Conservation (phyloP, 2,329 filamentous ascomycete genomes). For the Sarocladium kiliense region DNA sequence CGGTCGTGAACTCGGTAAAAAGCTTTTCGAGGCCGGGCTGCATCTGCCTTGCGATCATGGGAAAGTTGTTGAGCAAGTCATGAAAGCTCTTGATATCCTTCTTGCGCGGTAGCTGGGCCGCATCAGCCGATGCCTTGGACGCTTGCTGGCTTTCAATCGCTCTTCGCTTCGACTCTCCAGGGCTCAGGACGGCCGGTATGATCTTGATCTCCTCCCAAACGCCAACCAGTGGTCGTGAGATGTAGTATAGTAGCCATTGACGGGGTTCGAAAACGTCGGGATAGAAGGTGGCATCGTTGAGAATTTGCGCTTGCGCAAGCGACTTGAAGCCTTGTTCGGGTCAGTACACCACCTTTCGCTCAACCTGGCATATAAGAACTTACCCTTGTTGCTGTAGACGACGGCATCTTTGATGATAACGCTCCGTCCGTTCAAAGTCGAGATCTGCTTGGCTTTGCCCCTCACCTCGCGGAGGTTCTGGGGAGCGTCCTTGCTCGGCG, state of each 20-base stretch:
- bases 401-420: conserved; percentile 91
- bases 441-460: conserved; percentile 90
- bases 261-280: conserved; percentile 83
- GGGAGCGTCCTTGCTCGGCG: conserved; percentile 49
- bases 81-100: conserved; percentile 90
- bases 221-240: conserved; percentile 82
- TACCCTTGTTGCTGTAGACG: conserved; percentile 95
- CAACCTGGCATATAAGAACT: conserved; percentile 14
- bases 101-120: conserved; percentile 50
- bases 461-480: conserved; percentile 77
- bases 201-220: conserved; percentile 73
- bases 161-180: conserved; percentile 33
- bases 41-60: conserved; percentile 95
- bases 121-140: conserved; percentile 33
- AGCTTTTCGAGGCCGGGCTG: conserved; percentile 83
- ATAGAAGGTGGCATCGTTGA: conserved; percentile 83
- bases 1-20: conserved; percentile 81
- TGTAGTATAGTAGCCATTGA: conserved; percentile 96
- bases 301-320: conserved; percentile 80
- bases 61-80: conserved; percentile 85
- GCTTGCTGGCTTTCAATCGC: conserved; percentile 31
- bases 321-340: conserved; percentile 71
- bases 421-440: conserved; percentile 86
- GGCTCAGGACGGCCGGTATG: conserved; percentile 56
- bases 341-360: conserved; percentile 5